Evolutionary conservation across 2,329 filamentous ascomycete species (phyloP), one percentile per base, ranked within the genome.

Genomic region (Zymoseptoria ardabiliae): DNA sequence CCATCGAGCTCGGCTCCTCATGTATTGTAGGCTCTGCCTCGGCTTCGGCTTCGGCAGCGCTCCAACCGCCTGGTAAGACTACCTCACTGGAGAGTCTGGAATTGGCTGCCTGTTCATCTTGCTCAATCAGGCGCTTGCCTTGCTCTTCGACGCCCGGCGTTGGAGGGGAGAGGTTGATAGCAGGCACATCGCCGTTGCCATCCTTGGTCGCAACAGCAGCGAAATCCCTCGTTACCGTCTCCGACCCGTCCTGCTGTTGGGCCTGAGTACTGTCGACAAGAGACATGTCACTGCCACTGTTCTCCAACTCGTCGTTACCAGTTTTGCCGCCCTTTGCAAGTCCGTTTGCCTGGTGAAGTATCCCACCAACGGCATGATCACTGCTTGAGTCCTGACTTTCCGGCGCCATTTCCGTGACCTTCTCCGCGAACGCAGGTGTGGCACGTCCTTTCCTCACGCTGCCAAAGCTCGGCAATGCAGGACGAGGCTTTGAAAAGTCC

Each of bases 381-480:
- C 75, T 85, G 3, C 86, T 88, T 49, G 77, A 74, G 2, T 79
- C 80, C n/a, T 79, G 57, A 23, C 71, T 66, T 45, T 76, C 74
- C 13, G 73, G 72, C 20, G 73, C 67, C 13, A 68, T 78, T 64
- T 78, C 76, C 10, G 80, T 80, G 35, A 79, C 77, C 61, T 81
- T 81, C 54, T 78, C 87, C 20, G 79, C 75, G 48, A 81, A 76
- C 0, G 76, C 76, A 22, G 64, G 64, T 13, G 65, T 57, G 35
- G 60, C 53, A 51, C 66, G 74, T 66, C 54, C 84, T 80, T 58
- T 72, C 60, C 58, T 66, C 35, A 92, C 79, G 68, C 89, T 91
- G 19, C 88, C 88, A 71, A 92, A 92, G 1, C 82, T 86, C 1
- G 89, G 89, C 45, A 92, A 75, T 1, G 85, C 85, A 6, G 89